Evolutionary conservation across 1,284 basidiomycete species (phyloP).

Genomic region (Ustilago hordei): DNA sequence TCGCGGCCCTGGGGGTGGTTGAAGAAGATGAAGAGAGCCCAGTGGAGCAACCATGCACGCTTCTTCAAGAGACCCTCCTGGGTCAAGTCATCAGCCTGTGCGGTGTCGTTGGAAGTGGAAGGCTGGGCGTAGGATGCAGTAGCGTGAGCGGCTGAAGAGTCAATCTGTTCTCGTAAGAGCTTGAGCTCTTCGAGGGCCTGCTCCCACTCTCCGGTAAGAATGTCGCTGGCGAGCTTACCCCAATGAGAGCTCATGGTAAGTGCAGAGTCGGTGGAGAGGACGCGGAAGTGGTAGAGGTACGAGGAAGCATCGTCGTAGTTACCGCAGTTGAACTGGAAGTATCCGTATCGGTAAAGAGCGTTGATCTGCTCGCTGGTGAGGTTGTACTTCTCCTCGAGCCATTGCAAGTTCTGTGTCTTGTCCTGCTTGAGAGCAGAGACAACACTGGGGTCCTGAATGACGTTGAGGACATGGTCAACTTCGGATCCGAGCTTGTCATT

Average conservation of each 20-base stretch:
- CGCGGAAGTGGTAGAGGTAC: constrained; percentile 98
- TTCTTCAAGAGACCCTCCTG: constrained; percentile 83
- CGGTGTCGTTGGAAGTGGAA: constrained; percentile 42
- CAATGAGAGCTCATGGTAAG: constrained; percentile 95
- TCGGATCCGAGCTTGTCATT: constrained; percentile 87
- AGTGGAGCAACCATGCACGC: constrained; percentile 97
- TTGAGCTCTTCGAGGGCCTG: constrained; percentile 92
- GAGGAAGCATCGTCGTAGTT: constrained; percentile 96
- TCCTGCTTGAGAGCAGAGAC: constrained; percentile 84
- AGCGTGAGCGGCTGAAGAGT: constrained; percentile 71
- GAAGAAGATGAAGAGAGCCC: constrained; percentile 98
- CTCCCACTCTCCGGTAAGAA: constrained; percentile 94
- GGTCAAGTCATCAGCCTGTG: constrained; percentile 49
- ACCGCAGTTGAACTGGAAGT: constrained; percentile 97
- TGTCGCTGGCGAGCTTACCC: constrained; percentile 97
- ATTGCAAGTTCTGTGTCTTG: constrained; percentile 94
- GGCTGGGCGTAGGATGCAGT: constrained; percentile 44
- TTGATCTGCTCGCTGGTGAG: constrained; percentile 94
- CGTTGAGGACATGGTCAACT: constrained; percentile 90
- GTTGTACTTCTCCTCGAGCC: constrained; percentile 93
- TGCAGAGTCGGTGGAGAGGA: constrained; percentile 90
- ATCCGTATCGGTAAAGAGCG: constrained; percentile 95
- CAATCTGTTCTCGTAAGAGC: constrained; percentile 89
- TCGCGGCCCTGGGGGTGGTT: constrained; percentile 92
- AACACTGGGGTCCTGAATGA: constrained; percentile 96